Base-by-base conservation (phyloP, 2,329 filamentous ascomycete species). In the Scytalidium sp. region DNA sequence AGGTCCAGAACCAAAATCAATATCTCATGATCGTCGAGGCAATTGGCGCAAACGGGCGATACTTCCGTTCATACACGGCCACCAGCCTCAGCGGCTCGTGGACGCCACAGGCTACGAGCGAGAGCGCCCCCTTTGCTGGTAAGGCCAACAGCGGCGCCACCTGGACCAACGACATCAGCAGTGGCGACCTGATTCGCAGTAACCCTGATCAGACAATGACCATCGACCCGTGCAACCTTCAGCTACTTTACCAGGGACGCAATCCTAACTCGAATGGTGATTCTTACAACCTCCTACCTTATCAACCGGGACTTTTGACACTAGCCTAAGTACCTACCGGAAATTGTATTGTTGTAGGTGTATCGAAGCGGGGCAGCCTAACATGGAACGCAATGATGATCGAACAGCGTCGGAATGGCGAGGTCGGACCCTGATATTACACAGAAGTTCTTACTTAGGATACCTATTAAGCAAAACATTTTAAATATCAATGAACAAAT, bases 21-120 rank as follows among this genome's bases (percentile, higher is more conserved):
- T 87, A 86, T 65, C 76, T 87, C 49, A 85, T 87, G 80, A 75
- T 87, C n/a, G 81, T 87, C 27, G 84, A 87, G 64, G 72, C 80
- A 0, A 77, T 80, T 41, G 83, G 83, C 1, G 32, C 64, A 0
- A 67, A 73, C 25, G 83, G 83, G 1, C 75, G 84, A 2, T 87
- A 79, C 66, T 86, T 87, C 76, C 81, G 83, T 50, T 85, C 81
- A 1, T 87, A 82, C 70, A 85, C 81, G 0, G 78, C 84, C 13
- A 74, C 68, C 41, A 78, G 70, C 58, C 71, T 87, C 8, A 61
- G 63, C 32, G 84, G 83, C 8, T 46, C 64, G 3, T 87, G 83
- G 83, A 83, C 79, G 0, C 56, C 74, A 9, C 76, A 85, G 58
- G 79, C 82, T 2, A 69, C 70, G 1, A 73, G 60, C 13, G 83